Evolutionary conservation across 1,139 yeast species (phyloP), one percentile per base, ranked within the genome.

Genomic region (Diutina mesorugosa): DNA sequence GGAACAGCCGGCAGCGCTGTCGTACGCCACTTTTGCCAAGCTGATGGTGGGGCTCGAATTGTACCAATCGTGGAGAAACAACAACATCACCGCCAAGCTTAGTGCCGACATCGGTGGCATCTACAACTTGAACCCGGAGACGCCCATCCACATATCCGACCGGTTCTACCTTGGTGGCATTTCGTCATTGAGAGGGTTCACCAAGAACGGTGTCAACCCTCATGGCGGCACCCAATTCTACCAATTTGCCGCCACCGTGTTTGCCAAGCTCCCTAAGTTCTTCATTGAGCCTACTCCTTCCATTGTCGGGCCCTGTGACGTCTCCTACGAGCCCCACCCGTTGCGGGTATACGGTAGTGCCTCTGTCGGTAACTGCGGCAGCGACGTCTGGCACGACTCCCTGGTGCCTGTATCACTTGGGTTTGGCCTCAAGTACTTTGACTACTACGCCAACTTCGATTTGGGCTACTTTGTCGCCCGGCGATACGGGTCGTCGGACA

Each of bases 91-190:
- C 21, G 61, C 78, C 46, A 71, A 72, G 45, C 58, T 74, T 1
- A 61, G 66, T 16, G 65, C 69, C 18, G 70, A 71, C 47, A 60
- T 70, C 32, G 85, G 84, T 18, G 67, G 70, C 14, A 63, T 71
- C 51, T n/a, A 66, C 67, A 12, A 57, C 61, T n/a, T 58, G 61
- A 6, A 55, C 51, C 21, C 60, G 60, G 38, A 57, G 63, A n/a
- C 53, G 3, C 70, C 73, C 14, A 70, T 80, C 28, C 81, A 77
- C 59, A 63, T 68, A 6, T 65, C 74, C 12, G 85, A 81, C 62
- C 72, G 75, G 59, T 80, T 79, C 61, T 80, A 78, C 62, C 69
- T 79, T 57, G 81, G 81, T 10, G 81, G 81, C 0, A 63, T 63
- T 56, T 63, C 68, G 51, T 66, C 73, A 1, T 72, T 77, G 61